A percentile compares a stretch with the other conserved stretches of the same genome.
phyloP scores from a whole-genome alignment of 2,329 filamentous ascomycete species.

The Trichoderma koningiopsis region DNA sequence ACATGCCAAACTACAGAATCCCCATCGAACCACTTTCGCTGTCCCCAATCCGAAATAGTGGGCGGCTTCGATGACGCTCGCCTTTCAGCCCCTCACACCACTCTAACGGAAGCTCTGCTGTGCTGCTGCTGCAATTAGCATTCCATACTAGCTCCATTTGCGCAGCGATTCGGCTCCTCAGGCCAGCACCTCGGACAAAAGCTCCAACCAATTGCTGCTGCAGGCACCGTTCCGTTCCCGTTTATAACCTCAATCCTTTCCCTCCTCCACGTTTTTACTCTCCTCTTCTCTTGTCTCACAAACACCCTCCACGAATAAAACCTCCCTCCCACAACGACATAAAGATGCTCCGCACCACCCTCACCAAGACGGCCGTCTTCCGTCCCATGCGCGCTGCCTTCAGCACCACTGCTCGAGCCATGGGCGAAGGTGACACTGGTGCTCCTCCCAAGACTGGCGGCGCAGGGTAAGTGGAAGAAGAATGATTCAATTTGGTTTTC shows the following conservation, averaged over 20 bases:
- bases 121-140: not conserved
- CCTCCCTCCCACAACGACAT: not conserved
- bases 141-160: not conserved
- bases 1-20: not conserved
- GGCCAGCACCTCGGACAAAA: not conserved
- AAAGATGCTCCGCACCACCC: conserved; percentile 68
- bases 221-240: not conserved
- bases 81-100: conserved; percentile 1
- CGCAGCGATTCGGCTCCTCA: conserved; percentile 7
- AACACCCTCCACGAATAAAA: not conserved
- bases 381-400: conserved; percentile 62
- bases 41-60: not conserved
- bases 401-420: conserved; percentile 62
- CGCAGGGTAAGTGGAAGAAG: conserved; percentile 49
- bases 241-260: conserved; percentile 9
- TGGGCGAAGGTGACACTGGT: conserved; percentile 72
- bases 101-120: not conserved
- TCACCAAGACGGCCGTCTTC: conserved; percentile 57
- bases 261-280: conserved; percentile 18
- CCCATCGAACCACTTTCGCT: not conserved
- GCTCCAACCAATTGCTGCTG: conserved; percentile 19
- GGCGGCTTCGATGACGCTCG: not conserved
- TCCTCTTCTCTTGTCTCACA: conserved; percentile 18
- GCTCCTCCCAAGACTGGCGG: conserved; percentile 57
- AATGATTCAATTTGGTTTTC: not conserved